These are phyloP conservation scores for Plantago coronopus DNA, from an alignment of 305 asterid species.

Conservation along the genomic window DNA sequence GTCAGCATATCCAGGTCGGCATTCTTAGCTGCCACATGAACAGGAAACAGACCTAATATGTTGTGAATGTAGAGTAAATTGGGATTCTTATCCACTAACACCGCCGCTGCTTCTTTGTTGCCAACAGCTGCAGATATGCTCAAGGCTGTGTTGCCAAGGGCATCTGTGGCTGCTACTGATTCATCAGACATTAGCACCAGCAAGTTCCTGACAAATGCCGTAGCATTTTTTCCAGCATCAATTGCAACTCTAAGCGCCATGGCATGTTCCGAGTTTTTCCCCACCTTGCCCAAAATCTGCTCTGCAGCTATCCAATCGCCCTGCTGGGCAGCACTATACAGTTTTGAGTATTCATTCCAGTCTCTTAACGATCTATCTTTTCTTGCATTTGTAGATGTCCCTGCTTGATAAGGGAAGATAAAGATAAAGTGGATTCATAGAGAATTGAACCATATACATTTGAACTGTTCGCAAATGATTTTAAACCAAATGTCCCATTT, in stretches of 20 bases:
- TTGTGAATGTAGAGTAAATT: neutral
- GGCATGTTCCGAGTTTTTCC: neutral
- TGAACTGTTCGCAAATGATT: no score
- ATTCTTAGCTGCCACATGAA: conserved; percentile 8
- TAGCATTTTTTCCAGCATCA: neutral
- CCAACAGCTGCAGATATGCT: conserved; percentile 7
- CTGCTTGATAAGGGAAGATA: neutral
- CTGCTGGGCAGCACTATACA: neutral
- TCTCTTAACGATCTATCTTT: neutral
- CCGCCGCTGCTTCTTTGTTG: neutral
- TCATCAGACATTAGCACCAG: neutral
- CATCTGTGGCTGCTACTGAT: neutral
- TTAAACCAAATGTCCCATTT: no score
- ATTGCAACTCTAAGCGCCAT: conserved; percentile 10
- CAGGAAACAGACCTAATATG: neutral
- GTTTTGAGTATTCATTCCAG: neutral
- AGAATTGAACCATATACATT: no score
- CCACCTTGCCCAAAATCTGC: neutral
- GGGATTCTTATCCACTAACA: neutral
- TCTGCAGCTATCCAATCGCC: neutral
- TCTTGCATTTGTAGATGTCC: neutral
- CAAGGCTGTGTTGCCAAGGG: neutral
- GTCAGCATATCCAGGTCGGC: conserved; percentile 6
- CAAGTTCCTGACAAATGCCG: conserved; percentile 6
- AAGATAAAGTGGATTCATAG: no score